phyloP scores from a whole-genome alignment of 306 rosid genomes.

The Mimosa pudica region DNA sequence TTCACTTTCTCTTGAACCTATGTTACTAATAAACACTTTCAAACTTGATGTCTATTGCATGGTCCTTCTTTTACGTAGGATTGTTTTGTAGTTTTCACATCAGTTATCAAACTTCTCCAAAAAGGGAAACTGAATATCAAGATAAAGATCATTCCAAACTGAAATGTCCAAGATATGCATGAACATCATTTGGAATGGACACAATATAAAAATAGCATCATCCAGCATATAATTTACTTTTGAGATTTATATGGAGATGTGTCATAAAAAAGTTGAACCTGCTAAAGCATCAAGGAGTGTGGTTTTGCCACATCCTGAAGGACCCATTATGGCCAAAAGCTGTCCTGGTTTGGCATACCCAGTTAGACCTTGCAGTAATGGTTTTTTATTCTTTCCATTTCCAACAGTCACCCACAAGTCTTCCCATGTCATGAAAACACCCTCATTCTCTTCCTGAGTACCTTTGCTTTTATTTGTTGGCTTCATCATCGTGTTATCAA shows the following conservation, averaged over 20 bases:
- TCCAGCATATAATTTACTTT: background rate
- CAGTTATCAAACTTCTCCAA: background rate
- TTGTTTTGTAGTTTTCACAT: background rate
- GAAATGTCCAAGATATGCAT: background rate
- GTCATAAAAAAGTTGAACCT: constrained; percentile 37
- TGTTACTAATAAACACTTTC: background rate
- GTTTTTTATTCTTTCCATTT: constrained; percentile 23
- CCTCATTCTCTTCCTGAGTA: background rate
- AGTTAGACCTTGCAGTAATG: constrained; percentile 43
- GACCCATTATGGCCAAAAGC: constrained; percentile 79
- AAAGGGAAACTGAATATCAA: background rate
- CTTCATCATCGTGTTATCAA: background rate
- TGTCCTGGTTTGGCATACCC: constrained; percentile 68
- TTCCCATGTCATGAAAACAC: constrained; percentile 34
- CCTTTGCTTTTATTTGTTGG: background rate
- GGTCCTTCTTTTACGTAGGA: background rate
- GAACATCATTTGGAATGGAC: background rate
- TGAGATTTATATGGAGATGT: background rate
- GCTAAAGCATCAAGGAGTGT: constrained; percentile 76
- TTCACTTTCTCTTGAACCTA: background rate
- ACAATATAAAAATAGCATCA: background rate
- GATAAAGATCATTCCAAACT: background rate
- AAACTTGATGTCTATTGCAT: background rate
- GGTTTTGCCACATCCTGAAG: constrained; percentile 75
- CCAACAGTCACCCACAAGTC: constrained; percentile 39